Conservation (phyloP, 1,284 basidiomycete species). For the Irpex lacteus region DNA sequence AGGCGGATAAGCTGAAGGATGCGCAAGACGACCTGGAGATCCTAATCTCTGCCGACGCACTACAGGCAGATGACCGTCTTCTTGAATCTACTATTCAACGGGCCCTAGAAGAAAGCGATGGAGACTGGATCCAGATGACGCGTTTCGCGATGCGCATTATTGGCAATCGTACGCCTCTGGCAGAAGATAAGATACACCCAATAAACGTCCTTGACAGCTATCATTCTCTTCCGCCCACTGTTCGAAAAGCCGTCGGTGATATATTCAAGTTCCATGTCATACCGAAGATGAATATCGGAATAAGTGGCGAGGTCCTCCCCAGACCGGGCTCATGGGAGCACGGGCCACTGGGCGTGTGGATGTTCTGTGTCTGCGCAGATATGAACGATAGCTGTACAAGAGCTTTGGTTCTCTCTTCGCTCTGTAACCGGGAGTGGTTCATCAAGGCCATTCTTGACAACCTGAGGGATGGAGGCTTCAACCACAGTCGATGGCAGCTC, state of each 20-base stretch:
- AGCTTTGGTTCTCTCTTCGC: too few relatives aligned
- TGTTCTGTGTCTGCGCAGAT: too few relatives aligned
- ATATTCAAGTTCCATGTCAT: background rate
- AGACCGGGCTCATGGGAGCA: background rate
- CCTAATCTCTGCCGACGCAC: background rate
- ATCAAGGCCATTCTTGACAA: too few relatives aligned
- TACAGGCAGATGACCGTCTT: background rate
- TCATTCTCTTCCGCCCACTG: background rate
- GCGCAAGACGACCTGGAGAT: background rate
- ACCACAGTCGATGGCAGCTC: too few relatives aligned
- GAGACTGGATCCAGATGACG: background rate
- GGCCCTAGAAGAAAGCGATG: background rate
- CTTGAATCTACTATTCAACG: background rate
- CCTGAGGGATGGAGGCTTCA: too few relatives aligned
- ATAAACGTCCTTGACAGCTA: background rate
- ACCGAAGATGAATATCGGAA: background rate
- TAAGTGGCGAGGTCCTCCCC: background rate
- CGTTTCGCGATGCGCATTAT: background rate
- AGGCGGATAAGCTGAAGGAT: background rate
- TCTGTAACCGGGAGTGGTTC: too few relatives aligned
- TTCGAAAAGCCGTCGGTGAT: background rate
- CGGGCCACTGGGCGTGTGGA: too few relatives aligned
- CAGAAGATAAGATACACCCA: background rate
- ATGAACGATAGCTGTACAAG: too few relatives aligned
- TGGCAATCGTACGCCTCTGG: background rate